Evolutionary conservation across 2,329 filamentous ascomycete species (phyloP), one percentile per base, ranked within the genome.

Genomic region (Karstenula rhodostoma): DNA sequence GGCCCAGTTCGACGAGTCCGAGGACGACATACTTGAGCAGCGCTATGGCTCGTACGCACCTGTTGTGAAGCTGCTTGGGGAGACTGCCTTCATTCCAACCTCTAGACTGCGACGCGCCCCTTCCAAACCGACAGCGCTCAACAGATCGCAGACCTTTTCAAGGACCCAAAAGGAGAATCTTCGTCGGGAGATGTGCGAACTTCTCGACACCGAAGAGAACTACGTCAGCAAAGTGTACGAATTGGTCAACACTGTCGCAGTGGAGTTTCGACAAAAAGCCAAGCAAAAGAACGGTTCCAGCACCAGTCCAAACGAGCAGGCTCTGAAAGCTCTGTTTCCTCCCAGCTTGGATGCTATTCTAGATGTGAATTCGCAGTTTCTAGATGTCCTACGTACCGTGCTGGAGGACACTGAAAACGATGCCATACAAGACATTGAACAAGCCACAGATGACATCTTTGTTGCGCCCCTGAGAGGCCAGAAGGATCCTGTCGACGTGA

Each of bases 151-250:
- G 69, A 87, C 89, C 0, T 96, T 97, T 71, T 85, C 89, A 37
- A 89, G 88, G 67, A 88, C 91, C 58, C 92, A 97, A 73, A 96
- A 96, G 73, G 86, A 93, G 67, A 90, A 91, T 55, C 81, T 97
- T 67, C 88, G 94, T 43, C 90, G 94, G 78, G 94, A 97, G 77
- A 89, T 99, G 84, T 89, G 87, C 60, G 95, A 99, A 77, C 81
- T 98, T 61, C 87, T 97, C 35, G 92, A 96, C 71, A 99, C 95
- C 0, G 95, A 99, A 77, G 93, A 95, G 74, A 90, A 92, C 76
- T 99, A 98, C 78, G 93, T 99, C 44, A 85, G 86, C 69, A 97
- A 98, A 77, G 80, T 99, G 58, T 87, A 91, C 63, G 91, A 95
- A 67, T 80, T 99, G 61, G 90, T 97, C 44, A 88, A 91, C 64